phyloP scores from a whole-genome alignment of 106 monocot genomes.

The Xerophyta viscosa region DNA sequence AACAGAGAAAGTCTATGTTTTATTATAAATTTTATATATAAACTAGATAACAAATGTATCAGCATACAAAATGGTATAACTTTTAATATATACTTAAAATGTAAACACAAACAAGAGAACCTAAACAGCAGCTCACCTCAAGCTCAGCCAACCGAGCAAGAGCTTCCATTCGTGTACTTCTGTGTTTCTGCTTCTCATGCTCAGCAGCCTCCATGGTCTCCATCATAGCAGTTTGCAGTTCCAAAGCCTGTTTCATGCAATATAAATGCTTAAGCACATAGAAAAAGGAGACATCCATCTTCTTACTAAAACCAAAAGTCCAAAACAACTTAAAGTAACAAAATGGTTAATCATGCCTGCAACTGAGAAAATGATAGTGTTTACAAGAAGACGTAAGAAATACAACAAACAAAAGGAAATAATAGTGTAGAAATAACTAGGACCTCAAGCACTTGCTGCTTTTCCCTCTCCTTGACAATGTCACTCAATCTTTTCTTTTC shows the following conservation, averaged over 20 bases:
- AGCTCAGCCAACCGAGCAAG: slow-evolving; percentile 65
- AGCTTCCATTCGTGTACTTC: slow-evolving; percentile 94
- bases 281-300: no score
- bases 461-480: slow-evolving; percentile 55
- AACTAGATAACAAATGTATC: no score
- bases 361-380: no score
- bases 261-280: no score
- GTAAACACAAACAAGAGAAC: not conserved
- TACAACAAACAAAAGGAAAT: no score
- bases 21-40: no score
- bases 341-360: no score
- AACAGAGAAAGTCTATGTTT: no score
- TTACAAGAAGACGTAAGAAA: no score
- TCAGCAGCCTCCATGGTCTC: slow-evolving; percentile 90
- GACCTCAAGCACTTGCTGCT: slow-evolving; percentile 73
- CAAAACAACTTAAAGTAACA: no score
- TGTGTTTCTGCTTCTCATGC: slow-evolving; percentile 76
- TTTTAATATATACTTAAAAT: not conserved
- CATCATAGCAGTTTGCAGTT: slow-evolving; percentile 71
- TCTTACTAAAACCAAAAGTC: no score
- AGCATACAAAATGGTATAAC: no score
- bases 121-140: slow-evolving; percentile 37
- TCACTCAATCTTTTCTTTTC: slow-evolving; percentile 74
- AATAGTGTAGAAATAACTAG: not conserved
- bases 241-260: slow-evolving; percentile 73